Evolutionary conservation across 176 grass and related monocot species (phyloP).

Genomic region (Triticum turgidum): DNA sequence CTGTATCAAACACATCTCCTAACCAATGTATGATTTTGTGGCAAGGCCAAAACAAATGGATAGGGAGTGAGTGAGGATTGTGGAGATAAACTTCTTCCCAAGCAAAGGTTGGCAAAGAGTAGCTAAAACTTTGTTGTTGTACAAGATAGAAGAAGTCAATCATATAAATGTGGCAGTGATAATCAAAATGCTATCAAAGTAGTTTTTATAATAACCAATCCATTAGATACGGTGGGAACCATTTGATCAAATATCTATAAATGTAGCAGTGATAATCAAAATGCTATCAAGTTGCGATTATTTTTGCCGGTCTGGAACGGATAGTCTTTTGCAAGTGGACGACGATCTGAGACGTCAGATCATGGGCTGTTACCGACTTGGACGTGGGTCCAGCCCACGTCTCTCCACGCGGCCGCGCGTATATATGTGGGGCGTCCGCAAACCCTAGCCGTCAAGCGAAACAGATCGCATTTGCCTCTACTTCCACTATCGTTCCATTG

Average conservation of each 20-base stretch:
- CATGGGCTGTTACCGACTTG: too few relatives aligned
- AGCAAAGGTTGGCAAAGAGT: background rate
- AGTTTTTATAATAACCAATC: background rate
- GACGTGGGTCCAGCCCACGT: too few relatives aligned
- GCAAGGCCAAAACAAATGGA: slow-evolving; percentile 4
- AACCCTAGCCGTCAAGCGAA: too few relatives aligned
- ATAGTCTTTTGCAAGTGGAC: too few relatives aligned
- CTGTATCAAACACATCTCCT: background rate
- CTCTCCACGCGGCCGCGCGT: too few relatives aligned
- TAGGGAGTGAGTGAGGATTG: background rate
- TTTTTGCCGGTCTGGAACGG: too few relatives aligned
- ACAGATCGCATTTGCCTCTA: too few relatives aligned
- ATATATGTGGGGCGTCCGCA: too few relatives aligned
- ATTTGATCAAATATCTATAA: background rate
- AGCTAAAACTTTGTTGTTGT: background rate
- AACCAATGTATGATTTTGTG: background rate
- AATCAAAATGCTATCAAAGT: background rate
- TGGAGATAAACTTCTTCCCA: background rate
- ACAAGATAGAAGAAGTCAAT: background rate
- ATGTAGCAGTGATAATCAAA: too few relatives aligned
- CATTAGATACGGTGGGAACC: background rate
- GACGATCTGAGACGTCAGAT: too few relatives aligned
- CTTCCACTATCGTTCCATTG: too few relatives aligned
- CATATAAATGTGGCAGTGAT: background rate
- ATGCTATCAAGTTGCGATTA: too few relatives aligned